A percentile compares a stretch with the other conserved stretches of the same genome.
Conservation (phyloP, 345 rosid genomes). For the Fremontodendron californicum region DNA sequence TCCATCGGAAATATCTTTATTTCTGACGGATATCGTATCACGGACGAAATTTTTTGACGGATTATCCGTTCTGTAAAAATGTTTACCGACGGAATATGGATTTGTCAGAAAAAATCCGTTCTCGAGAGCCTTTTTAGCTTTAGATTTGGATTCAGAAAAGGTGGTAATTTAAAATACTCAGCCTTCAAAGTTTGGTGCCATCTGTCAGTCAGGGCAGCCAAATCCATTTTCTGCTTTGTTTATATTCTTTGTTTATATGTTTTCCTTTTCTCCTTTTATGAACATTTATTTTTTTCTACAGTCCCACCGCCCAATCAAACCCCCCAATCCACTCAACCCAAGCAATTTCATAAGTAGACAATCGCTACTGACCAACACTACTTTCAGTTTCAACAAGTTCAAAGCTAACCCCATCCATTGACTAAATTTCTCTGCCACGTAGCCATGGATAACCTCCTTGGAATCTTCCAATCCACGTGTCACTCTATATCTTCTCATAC, state of each 20-base stretch:
- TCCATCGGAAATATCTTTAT: too few relatives aligned
- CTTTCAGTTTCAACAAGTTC: background rate
- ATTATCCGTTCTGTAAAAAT: too few relatives aligned
- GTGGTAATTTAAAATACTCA: background rate
- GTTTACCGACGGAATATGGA: too few relatives aligned
- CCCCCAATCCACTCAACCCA: constrained; percentile 7
- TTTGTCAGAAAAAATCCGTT: too few relatives aligned
- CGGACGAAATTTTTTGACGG: too few relatives aligned
- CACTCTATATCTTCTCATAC: background rate
- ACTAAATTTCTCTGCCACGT: background rate
- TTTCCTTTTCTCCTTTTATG: background rate
- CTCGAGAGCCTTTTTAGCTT: background rate
- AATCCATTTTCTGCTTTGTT: constrained; percentile 12
- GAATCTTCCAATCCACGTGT: constrained; percentile 9
- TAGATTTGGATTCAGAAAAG: background rate
- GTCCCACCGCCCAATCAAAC: constrained; percentile 28
- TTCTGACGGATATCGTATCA: too few relatives aligned
- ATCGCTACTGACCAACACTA: background rate
- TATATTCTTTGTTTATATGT: background rate
- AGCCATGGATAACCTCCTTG: background rate
- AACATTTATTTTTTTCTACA: background rate
- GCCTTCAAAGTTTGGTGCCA: background rate
- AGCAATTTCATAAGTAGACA: constrained; percentile 6
- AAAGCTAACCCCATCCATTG: background rate
- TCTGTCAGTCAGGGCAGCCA: constrained; percentile 13